phyloP scores from a whole-genome alignment of 2,329 filamentous ascomycete species.

The Calonectria pseudoreteaudii region DNA sequence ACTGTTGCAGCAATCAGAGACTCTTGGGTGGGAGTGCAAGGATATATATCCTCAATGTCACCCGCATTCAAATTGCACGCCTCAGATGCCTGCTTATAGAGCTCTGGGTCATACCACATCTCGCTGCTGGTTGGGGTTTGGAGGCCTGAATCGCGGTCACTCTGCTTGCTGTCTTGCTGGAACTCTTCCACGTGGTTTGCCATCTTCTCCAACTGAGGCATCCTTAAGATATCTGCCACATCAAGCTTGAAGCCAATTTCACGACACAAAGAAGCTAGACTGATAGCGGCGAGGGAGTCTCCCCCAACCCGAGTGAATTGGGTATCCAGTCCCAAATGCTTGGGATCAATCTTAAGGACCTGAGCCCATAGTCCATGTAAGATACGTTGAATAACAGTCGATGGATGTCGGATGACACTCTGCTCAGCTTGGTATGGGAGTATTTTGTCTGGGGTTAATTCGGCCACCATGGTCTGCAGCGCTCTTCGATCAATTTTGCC shows the following conservation, averaged over 20 bases:
- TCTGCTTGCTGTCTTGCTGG: background rate
- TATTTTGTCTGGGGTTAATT: background rate
- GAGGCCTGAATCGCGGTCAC: background rate
- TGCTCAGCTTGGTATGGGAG: background rate
- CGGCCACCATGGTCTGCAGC: background rate
- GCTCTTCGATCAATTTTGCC: background rate
- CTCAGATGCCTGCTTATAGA: background rate
- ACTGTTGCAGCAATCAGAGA: background rate
- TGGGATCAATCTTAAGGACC: background rate
- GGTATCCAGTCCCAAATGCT: background rate
- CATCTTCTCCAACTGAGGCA: background rate
- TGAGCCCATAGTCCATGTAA: background rate
- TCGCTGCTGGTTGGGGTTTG: background rate
- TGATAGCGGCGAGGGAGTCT: background rate
- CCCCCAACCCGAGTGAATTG: background rate
- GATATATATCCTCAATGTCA: background rate
- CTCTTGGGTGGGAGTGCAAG: background rate
- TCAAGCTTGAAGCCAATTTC: background rate
- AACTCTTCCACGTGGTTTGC: background rate
- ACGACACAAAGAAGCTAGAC: background rate
- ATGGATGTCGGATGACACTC: background rate
- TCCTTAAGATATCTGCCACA: background rate
- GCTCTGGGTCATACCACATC: background rate
- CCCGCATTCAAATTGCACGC: background rate
- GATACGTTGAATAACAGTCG: background rate